These are phyloP conservation scores for Thermoascus crustaceus DNA, from an alignment of 2,329 filamentous ascomycete genomes.

Conservation along the genomic window DNA sequence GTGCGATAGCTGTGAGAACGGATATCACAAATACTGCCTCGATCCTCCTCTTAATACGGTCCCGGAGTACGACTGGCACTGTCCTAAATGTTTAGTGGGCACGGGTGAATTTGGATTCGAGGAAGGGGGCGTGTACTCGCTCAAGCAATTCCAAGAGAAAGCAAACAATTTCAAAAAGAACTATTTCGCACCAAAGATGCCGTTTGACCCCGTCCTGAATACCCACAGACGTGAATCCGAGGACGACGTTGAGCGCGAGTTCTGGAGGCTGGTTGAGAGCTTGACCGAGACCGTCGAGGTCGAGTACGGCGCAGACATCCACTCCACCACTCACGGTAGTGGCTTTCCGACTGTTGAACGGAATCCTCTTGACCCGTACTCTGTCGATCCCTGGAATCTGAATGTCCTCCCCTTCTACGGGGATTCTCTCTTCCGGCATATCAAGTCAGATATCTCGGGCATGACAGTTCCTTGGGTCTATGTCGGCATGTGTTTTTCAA, in stretches of 20 bases:
- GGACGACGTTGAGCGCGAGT: constrained; percentile 92
- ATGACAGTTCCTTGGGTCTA: constrained; percentile 99
- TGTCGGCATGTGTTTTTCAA: constrained; percentile 98
- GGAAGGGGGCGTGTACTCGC: constrained; percentile 88
- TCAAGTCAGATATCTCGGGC: constrained; percentile 95
- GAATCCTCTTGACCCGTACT: constrained; percentile 77
- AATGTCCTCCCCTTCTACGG: constrained; percentile 84
- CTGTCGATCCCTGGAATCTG: constrained; percentile 89
- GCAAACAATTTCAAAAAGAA: constrained; percentile 89
- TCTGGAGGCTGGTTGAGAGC: constrained; percentile 91
- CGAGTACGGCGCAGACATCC: constrained; percentile 95
- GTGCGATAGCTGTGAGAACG: constrained; percentile 87
- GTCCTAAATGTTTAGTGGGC: constrained; percentile 85
- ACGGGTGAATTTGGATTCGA: constrained; percentile 97
- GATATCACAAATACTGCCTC: constrained; percentile 79
- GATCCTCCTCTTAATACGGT: constrained; percentile 73
- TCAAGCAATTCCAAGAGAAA: constrained; percentile 93
- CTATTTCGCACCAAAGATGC: constrained; percentile 87
- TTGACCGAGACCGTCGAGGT: constrained; percentile 94
- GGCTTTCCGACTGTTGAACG: constrained; percentile 93
- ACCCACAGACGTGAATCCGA: constrained; percentile 76
- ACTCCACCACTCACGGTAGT: constrained; percentile 94
- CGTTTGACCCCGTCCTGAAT: constrained; percentile 75
- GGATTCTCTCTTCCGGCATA: constrained; percentile 90
- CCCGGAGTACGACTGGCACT: constrained; percentile 90